Percentiles rank a stretch among this genome's conserved stretches.
phyloP scores from a whole-genome alignment of 352 stramenopile genomes.

The Pythium phragmitis region DNA sequence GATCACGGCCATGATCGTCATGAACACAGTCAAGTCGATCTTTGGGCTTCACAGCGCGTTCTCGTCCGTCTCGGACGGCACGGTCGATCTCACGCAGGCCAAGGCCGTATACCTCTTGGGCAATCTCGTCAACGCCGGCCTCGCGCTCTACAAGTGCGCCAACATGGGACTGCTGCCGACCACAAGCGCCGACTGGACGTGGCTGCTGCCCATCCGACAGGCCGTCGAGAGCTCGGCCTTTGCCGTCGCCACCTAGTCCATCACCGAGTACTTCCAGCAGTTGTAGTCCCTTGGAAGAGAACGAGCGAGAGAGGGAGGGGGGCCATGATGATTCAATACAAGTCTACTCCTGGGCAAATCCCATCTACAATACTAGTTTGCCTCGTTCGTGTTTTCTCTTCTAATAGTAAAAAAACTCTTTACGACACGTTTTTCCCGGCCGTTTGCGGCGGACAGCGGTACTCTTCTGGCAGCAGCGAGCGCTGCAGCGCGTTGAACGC shows the following conservation, averaged over 20 bases:
- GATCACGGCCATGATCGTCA: conserved; percentile 92
- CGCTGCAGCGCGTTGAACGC: conserved; percentile 86
- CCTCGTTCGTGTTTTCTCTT: neutral
- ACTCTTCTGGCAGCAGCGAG: conserved; percentile 79
- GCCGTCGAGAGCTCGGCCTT: conserved; percentile 77
- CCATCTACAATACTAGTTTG: no score
- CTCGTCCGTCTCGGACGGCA: conserved; percentile 64
- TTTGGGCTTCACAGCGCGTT: conserved; percentile 86
- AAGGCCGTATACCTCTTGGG: conserved; percentile 90
- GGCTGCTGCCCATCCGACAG: conserved; percentile 85
- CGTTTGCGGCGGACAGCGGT: conserved; percentile 77
- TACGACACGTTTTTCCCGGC: conserved; percentile 82
- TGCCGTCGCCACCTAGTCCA: conserved; percentile 36
- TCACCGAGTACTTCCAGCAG: neutral
- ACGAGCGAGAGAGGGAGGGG: neutral
- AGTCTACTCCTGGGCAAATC: no score
- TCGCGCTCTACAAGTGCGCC: conserved; percentile 92
- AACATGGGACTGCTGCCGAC: conserved; percentile 92
- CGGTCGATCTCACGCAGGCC: conserved; percentile 78
- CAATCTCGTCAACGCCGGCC: conserved; percentile 82
- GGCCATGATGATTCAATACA: neutral
- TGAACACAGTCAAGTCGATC: conserved; percentile 91
- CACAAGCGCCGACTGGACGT: conserved; percentile 92
- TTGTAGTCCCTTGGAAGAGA: neutral
- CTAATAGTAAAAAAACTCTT: neutral